Evolutionary conservation across 371 early-diverging fungal species (phyloP).

Genomic region (Actinomortierella wolfii): DNA sequence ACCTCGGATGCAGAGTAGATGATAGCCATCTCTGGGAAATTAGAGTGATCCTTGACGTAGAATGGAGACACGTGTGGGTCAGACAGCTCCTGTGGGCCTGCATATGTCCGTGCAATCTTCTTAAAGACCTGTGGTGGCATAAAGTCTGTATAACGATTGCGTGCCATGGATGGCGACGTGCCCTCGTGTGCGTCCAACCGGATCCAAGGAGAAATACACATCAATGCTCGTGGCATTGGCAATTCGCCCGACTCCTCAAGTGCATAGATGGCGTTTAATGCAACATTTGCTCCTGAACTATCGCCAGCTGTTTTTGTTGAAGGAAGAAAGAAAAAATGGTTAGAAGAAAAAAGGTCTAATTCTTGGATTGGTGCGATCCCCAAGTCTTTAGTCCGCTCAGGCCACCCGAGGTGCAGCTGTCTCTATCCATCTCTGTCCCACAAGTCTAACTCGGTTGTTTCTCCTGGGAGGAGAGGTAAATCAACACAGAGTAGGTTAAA

Average conservation of each 20-base stretch:
- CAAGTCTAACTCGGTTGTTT: too few relatives aligned
- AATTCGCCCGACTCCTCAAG: slow-evolving; percentile 24
- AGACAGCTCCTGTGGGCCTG: slow-evolving; percentile 23
- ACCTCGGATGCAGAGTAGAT: slow-evolving; percentile 33
- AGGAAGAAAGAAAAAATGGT: neutral
- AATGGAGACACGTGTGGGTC: slow-evolving; percentile 43
- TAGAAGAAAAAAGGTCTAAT: neutral
- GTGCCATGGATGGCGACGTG: slow-evolving; percentile 43
- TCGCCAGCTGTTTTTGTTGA: slow-evolving; percentile 20
- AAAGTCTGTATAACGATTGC: slow-evolving; percentile 38
- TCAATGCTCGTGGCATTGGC: slow-evolving; percentile 40
- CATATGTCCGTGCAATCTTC: slow-evolving; percentile 36
- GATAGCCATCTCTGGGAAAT: slow-evolving; percentile 41
- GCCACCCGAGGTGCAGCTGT: too few relatives aligned
- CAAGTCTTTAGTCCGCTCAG: too few relatives aligned
- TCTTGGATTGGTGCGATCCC: too few relatives aligned
- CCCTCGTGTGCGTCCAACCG: slow-evolving; percentile 30
- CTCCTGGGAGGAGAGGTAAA: too few relatives aligned
- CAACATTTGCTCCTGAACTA: slow-evolving; percentile 32
- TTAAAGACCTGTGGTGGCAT: slow-evolving; percentile 46
- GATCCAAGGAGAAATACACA: slow-evolving; percentile 43
- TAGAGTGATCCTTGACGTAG: slow-evolving; percentile 43
- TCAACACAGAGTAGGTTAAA: too few relatives aligned
- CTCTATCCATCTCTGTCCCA: too few relatives aligned
- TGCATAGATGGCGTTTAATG: slow-evolving; percentile 36